phyloP scores from a whole-genome alignment of 306 rosid species.

The Dalbergia cultrata region DNA sequence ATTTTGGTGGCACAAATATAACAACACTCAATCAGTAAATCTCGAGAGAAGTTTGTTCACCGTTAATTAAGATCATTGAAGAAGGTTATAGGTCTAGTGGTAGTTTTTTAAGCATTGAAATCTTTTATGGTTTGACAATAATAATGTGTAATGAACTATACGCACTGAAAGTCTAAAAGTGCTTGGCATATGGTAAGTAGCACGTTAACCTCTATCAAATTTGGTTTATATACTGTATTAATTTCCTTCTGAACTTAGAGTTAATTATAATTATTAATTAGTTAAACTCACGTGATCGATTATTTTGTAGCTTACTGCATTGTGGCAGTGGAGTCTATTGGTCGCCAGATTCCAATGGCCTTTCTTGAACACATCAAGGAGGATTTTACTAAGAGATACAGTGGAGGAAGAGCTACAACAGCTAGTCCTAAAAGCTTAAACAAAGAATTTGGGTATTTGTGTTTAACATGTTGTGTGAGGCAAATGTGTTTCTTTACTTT shows the following conservation, averaged over 20 bases:
- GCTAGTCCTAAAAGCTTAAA: slow-evolving; percentile 72
- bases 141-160: background rate
- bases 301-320: slow-evolving; percentile 56
- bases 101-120: background rate
- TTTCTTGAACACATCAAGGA: slow-evolving; percentile 75
- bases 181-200: background rate
- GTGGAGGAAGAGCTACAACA: slow-evolving; percentile 75
- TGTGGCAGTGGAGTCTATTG: slow-evolving; percentile 58
- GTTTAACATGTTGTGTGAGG: background rate
- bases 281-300: slow-evolving; percentile 31
- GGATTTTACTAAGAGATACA: slow-evolving; percentile 69
- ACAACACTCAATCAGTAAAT: too few species aligned
- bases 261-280: too few species aligned
- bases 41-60: too few species aligned
- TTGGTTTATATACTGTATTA: background rate
- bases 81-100: background rate
- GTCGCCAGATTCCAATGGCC: slow-evolving; percentile 74
- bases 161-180: background rate
- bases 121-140: background rate
- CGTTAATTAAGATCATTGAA: background rate
- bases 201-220: slow-evolving; percentile 9
- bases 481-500: background rate
- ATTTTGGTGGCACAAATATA: too few species aligned
- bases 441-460: slow-evolving; percentile 71
- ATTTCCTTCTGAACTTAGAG: slow-evolving; percentile 2